Evolutionary conservation across 257 asterid species (phyloP), one percentile per base, ranked within the genome.

Genomic region (Rehmannia glutinosa): DNA sequence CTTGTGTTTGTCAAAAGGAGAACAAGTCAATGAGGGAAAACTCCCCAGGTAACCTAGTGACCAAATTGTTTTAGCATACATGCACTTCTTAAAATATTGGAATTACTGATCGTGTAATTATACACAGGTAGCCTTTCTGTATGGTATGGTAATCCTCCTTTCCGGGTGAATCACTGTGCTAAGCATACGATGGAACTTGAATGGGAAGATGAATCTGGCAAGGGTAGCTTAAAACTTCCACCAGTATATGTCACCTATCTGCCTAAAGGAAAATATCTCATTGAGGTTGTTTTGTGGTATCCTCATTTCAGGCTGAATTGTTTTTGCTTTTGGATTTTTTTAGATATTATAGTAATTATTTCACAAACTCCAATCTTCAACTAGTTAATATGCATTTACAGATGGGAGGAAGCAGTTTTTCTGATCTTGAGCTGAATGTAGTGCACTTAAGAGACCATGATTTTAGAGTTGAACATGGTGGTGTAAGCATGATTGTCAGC

Each of bases 141-240:
- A 66, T 93, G 99, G 99, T 94, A 86, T 82, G 69, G 76, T 64
- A 76, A 87, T 69, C 95, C 95, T 63, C 96, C 99, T 70, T 90
- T 88, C 77, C 87, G 96, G 73, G 90, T 88, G 74, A 82, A 91
- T 69, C 87, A 82, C 64, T 65, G 12, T 83, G 86, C 91, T 39
- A 78, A 76, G 59, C 75, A 64, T 60, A 79, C 74, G 17, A 74
- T 91, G 84, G 93, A 88, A 74, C 86, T 94, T 68, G 87, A 88
- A 67, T 83, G 94, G 89, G 95, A 84, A 70, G 83, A 88, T 64
- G 96, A 88, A 72, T 73, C 71, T 68, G 73, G 63, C 77, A 75
- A 73, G 33, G 72, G 71, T 64, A 77, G 85, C 75, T 66, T 82
- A 42, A 72, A 75, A 51, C 71, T 20, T 56, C 60, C 90, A 47